Conservation (phyloP, 306 rosid genomes). For the Amphicarpaea edgeworthii region DNA sequence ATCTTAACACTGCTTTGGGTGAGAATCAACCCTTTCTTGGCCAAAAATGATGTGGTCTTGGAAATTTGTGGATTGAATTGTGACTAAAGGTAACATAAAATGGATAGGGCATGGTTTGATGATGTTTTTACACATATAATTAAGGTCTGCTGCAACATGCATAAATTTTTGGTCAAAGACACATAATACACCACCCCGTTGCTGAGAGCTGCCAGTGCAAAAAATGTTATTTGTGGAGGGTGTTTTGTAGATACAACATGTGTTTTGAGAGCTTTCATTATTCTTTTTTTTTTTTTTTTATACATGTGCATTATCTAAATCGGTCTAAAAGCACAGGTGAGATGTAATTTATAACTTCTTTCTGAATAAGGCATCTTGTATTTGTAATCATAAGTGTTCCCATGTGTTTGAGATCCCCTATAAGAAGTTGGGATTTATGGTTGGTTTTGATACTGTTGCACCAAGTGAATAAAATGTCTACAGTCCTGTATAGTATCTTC, state of each 20-base stretch:
- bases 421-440: constrained; percentile 42
- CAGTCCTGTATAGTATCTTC: neutral
- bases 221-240: constrained; percentile 12
- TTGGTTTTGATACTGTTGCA: constrained; percentile 40
- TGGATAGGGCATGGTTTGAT: constrained; percentile 44
- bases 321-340: constrained; percentile 43
- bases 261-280: constrained; percentile 47
- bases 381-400: constrained; percentile 39
- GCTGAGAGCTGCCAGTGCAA: constrained; percentile 15
- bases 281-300: constrained; percentile 44
- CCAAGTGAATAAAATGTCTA: constrained; percentile 26
- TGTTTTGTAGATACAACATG: constrained; percentile 63
- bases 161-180: constrained; percentile 25
- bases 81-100: constrained; percentile 45
- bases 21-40: constrained; percentile 83
- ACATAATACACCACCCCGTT: constrained; percentile 18
- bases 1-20: constrained; percentile 88
- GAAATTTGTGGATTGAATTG: constrained; percentile 92
- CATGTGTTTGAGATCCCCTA: constrained; percentile 25
- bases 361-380: constrained; percentile 48
- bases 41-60: constrained; percentile 66
- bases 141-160: constrained; percentile 38
- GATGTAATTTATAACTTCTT: constrained; percentile 44
- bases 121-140: constrained; percentile 30
- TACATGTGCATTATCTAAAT: constrained; percentile 48